Evolutionary conservation across 1,284 basidiomycete genomes (phyloP).

Genomic region (Cutaneotrichosporon sp.): DNA sequence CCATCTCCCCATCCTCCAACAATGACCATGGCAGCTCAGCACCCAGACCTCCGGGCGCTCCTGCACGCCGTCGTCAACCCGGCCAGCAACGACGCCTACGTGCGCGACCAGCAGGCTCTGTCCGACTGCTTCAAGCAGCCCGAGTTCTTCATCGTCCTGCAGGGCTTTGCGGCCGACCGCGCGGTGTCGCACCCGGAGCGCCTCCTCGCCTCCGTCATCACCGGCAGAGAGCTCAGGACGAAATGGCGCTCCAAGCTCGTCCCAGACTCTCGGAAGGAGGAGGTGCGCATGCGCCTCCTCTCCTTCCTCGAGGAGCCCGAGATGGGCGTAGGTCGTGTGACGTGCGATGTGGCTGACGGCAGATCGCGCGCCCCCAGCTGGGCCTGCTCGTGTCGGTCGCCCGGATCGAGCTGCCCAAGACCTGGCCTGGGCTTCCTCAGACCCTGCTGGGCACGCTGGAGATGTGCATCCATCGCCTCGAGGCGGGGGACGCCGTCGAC

Average conservation of each 20-base stretch:
- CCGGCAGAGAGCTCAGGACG: conserved; percentile 44
- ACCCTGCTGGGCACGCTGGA: conserved; percentile 38
- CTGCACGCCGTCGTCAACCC: conserved; percentile 38
- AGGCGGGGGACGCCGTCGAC: conserved; percentile 17
- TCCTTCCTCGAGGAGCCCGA: conserved; percentile 46
- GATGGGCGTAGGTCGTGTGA: conserved; percentile 22
- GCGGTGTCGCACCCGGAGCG: conserved; percentile 35
- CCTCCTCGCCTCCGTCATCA: conserved; percentile 41
- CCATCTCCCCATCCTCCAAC: neutral
- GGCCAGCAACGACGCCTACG: conserved; percentile 32
- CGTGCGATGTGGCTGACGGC: neutral
- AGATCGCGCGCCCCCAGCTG: conserved; percentile 48
- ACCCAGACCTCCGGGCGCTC: conserved; percentile 15
- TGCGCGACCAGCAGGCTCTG: conserved; percentile 36
- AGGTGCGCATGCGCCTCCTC: conserved; percentile 42
- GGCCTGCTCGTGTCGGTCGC: conserved; percentile 43
- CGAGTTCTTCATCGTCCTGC: conserved; percentile 43
- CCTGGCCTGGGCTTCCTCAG: conserved; percentile 39
- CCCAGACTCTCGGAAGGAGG: conserved; percentile 43
- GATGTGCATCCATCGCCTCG: conserved; percentile 32
- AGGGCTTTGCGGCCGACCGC: conserved; percentile 36
- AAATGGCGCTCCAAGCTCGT: conserved; percentile 47
- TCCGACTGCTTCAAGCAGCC: conserved; percentile 42
- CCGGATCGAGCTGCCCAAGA: conserved; percentile 42
- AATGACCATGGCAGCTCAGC: conserved; percentile 3